Evolutionary conservation across 164 flowering plant genomes (phyloP).

Genomic region (Tetrastigma voinierianum): DNA sequence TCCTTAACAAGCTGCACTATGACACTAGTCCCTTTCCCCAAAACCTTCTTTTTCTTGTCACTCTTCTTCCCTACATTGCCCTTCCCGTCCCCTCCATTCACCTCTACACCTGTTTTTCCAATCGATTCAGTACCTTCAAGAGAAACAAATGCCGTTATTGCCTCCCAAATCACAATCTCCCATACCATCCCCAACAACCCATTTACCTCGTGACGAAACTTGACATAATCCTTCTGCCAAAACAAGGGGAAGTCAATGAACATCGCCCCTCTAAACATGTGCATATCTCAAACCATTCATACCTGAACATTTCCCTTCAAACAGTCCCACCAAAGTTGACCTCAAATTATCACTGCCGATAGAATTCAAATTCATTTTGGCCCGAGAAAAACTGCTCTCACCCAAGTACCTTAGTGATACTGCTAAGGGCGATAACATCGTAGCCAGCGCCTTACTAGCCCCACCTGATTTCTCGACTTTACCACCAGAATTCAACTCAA

Average conservation of each 20-base stretch:
- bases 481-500: conserved; percentile 49
- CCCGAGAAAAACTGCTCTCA: conserved; percentile 42
- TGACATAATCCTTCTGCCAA: conserved; percentile 35
- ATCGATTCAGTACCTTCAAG: conserved; percentile 44
- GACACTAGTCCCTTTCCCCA: conserved; percentile 80
- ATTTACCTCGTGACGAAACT: conserved; percentile 37
- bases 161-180: conserved; percentile 70
- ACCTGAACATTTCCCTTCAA: conserved; percentile 27
- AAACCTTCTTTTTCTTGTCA: conserved; percentile 64
- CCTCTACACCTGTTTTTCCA: conserved; percentile 26
- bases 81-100: conserved; percentile 27
- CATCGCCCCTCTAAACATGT: too few species aligned
- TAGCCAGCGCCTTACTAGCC: conserved; percentile 28
- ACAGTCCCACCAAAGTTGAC: conserved; percentile 27
- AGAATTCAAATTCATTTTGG: conserved; percentile 28
- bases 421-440: conserved; percentile 33
- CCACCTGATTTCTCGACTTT: conserved; percentile 25
- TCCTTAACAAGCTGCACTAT: conserved; percentile 58
- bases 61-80: conserved; percentile 31
- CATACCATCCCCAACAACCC: conserved; percentile 39
- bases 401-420: conserved; percentile 41
- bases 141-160: conserved; percentile 44
- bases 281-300: conserved; percentile 28
- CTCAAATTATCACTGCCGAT: conserved; percentile 24
- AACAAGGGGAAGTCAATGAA: too few species aligned